phyloP scores from a whole-genome alignment of 129 eudicot species.

The Dittrichia graveolens region DNA sequence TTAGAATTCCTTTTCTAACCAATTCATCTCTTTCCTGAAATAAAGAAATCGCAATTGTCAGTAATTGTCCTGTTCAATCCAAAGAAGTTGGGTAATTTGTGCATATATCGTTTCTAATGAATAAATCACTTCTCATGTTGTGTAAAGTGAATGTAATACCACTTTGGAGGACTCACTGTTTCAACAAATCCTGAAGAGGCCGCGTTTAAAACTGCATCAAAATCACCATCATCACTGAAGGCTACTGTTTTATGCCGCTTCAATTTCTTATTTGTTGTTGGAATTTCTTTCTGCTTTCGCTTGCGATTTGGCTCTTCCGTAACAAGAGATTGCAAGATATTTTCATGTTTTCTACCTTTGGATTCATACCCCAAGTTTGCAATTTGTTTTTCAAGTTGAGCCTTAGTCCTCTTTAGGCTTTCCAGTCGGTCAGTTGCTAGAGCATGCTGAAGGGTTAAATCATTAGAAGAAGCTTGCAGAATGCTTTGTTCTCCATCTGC shows the following conservation, averaged over 20 bases:
- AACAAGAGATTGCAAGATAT: conserved; percentile 54
- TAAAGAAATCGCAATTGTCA: conserved; percentile 19
- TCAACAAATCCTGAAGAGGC: conserved; percentile 96
- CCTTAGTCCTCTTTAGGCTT: conserved; percentile 76
- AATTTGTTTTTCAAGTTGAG: conserved; percentile 75
- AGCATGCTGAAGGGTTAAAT: conserved; percentile 78
- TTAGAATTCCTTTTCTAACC: conserved; percentile 80
- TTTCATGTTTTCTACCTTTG: conserved; percentile 35
- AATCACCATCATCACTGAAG: conserved; percentile 71
- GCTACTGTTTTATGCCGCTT: conserved; percentile 62
- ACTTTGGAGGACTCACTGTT: conserved; percentile 66
- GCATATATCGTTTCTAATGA: not conserved
- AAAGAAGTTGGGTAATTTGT: not conserved
- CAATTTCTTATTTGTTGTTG: conserved; percentile 40
- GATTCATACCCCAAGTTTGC: conserved; percentile 32
- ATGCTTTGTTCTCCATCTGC: conserved; percentile 42
- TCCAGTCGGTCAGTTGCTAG: conserved; percentile 74
- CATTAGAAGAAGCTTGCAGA: conserved; percentile 47
- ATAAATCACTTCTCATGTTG: conserved; percentile 16
- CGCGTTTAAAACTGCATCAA: conserved; percentile 81
- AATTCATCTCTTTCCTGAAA: conserved; percentile 92
- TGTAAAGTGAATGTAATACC: not conserved
- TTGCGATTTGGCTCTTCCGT: conserved; percentile 61
- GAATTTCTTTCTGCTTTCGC: conserved; percentile 52
- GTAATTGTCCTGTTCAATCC: conserved; percentile 8